Conservation (phyloP, 805 yeast genomes). For the Kodamaea fukazawae region DNA sequence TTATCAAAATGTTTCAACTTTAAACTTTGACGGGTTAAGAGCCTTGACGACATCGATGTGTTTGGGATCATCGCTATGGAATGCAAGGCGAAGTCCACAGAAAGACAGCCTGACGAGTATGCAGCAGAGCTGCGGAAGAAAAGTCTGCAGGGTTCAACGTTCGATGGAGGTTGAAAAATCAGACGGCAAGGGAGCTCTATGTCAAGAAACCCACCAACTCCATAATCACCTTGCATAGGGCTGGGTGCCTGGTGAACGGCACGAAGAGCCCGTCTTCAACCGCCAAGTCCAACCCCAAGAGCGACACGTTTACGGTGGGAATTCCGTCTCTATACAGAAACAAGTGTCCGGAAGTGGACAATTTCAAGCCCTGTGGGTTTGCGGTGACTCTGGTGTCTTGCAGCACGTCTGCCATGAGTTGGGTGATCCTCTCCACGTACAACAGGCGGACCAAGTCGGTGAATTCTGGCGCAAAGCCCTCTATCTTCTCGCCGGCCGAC, state of each 20-base stretch:
- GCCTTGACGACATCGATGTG: too few species aligned
- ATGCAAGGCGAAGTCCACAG: too few species aligned
- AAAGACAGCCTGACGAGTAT: too few species aligned
- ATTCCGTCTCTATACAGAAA: constrained; percentile 9
- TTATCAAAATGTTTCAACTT: too few species aligned
- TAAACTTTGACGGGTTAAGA: too few species aligned
- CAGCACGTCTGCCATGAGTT: constrained; percentile 1
- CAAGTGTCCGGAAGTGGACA: constrained; percentile 12
- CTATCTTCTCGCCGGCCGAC: constrained; percentile 6
- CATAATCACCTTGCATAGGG: constrained; percentile 3
- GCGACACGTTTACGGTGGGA: constrained; percentile 17
- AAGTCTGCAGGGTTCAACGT: too few species aligned
- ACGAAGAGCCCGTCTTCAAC: constrained; percentile 1
- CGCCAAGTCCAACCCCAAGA: background rate
- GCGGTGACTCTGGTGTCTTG: too few species aligned
- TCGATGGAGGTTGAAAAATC: too few species aligned
- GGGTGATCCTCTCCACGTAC: constrained; percentile 15
- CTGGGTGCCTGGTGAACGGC: constrained; percentile 2
- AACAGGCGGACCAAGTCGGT: constrained; percentile 8
- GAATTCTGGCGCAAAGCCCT: constrained; percentile 12
- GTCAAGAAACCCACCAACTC: constrained; percentile 4
- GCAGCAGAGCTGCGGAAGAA: too few species aligned
- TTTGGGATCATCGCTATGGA: too few species aligned
- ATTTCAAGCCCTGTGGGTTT: constrained; percentile 9
- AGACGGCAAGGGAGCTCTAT: too few species aligned